phyloP scores from a whole-genome alignment of 345 rosid species.

The Populus ilicifolia region DNA sequence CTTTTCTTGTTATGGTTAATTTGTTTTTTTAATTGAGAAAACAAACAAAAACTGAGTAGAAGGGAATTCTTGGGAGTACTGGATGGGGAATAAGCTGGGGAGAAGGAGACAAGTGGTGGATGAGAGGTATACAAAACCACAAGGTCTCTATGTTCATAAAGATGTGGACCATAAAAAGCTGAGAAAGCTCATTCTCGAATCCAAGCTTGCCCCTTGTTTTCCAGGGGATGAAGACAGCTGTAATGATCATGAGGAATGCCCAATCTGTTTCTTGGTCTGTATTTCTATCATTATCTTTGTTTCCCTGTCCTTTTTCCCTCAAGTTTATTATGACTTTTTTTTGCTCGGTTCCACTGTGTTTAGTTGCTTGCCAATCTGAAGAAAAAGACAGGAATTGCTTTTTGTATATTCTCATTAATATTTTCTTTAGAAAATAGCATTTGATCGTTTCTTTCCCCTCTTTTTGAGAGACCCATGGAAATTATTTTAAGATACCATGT shows the following conservation, averaged over 20 bases:
- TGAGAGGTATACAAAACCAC: slow-evolving; percentile 84
- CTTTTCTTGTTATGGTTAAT: background rate
- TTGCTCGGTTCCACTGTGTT: background rate
- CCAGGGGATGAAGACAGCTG: slow-evolving; percentile 85
- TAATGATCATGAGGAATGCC: slow-evolving; percentile 88
- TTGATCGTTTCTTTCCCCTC: background rate
- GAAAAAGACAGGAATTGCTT: background rate
- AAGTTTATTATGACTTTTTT: background rate
- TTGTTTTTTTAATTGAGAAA: background rate
- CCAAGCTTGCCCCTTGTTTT: slow-evolving; percentile 97
- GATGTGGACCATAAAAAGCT: slow-evolving; percentile 97
- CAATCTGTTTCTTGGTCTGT: slow-evolving; percentile 95
- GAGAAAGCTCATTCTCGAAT: slow-evolving; percentile 83
- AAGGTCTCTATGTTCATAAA: slow-evolving; percentile 78
- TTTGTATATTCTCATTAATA: background rate
- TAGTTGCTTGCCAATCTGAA: background rate
- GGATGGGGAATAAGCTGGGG: slow-evolving; percentile 95
- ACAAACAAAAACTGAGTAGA: background rate
- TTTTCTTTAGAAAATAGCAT: background rate
- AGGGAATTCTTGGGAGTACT: background rate
- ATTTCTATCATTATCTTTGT: background rate
- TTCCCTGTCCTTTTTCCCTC: background rate
- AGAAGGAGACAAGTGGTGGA: slow-evolving; percentile 88
- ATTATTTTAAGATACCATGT: background rate
- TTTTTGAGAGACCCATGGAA: background rate